Evolutionary conservation across 768 basidiomycete genomes (phyloP).

Genomic region (Lactarius pseudohatsudake): DNA sequence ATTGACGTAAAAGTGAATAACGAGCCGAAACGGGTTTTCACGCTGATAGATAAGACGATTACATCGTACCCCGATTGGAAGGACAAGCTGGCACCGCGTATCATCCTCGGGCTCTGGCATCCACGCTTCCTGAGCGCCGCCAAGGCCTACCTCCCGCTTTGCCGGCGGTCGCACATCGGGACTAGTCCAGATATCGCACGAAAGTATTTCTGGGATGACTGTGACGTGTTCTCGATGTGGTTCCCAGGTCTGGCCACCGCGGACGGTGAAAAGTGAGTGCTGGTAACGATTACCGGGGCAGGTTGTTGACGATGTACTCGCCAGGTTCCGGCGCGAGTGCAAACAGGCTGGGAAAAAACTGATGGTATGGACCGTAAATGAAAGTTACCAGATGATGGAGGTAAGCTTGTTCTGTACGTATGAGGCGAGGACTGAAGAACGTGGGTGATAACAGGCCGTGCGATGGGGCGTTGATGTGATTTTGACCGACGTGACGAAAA

Average conservation of each 20-base stretch:
- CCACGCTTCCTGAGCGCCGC: slow-evolving; percentile 84
- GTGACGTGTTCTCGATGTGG: slow-evolving; percentile 82
- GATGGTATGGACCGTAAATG: slow-evolving; percentile 97
- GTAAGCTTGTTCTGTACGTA: slow-evolving; percentile 40
- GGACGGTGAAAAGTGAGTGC: slow-evolving; percentile 67
- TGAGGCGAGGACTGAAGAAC: slow-evolving; percentile 34
- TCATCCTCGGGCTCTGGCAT: slow-evolving; percentile 87
- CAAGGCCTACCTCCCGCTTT: slow-evolving; percentile 73
- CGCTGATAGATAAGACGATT: slow-evolving; percentile 70
- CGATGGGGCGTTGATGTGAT: slow-evolving; percentile 49
- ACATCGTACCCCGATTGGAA: slow-evolving; percentile 68
- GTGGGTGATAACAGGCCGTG: slow-evolving; percentile 51
- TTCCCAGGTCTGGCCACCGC: slow-evolving; percentile 69
- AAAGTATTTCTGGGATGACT: slow-evolving; percentile 86
- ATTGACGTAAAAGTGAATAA: slow-evolving; percentile 95
- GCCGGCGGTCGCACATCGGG: slow-evolving; percentile 84
- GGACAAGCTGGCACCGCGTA: slow-evolving; percentile 71
- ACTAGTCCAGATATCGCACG: slow-evolving; percentile 67
- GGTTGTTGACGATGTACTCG: background rate
- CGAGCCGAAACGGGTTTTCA: slow-evolving; percentile 82
- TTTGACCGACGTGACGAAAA: slow-evolving; percentile 45
- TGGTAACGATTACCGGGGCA: background rate
- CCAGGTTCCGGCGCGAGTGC: slow-evolving; percentile 80
- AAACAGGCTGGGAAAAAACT: slow-evolving; percentile 75
- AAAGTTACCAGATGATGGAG: slow-evolving; percentile 87